Evolutionary conservation across 2,329 filamentous ascomycete genomes (phyloP), one percentile per base, ranked within the genome.

Genomic region (Dothiorella sarmentorum): DNA sequence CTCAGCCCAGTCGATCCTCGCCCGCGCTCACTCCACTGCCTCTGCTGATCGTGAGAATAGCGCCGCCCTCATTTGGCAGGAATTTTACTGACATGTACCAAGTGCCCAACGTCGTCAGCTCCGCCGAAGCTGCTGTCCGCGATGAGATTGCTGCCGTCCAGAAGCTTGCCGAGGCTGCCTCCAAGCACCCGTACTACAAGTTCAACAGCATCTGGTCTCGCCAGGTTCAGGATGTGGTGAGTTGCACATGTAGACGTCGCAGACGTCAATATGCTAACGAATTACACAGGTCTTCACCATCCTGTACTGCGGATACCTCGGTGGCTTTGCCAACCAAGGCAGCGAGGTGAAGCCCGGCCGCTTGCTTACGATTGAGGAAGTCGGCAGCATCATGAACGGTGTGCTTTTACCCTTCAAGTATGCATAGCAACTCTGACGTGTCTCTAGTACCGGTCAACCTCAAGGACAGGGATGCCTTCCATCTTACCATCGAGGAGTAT

Each of bases 401-500:
- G 74, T 53, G 78, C 69, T 40, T 7, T 11, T n/a, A 13, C 33
- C 2, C 35, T 56, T 18, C 31, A 22, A 20, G 24, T 29, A 15
- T 42, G 22, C 33, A 27, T 4, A 37, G 22, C 52, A 22, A 61
- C 18, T 45, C 55, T 58, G 26, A 58, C 35, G 4, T 22, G 10
- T 29, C 2, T 31, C n/a, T 31, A 92, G 92, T 96, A 10, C 92
- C 91, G 11, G 88, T 94, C 63, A 97, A 97, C 71, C 82, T 96
- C 68, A 96, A 96, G 74, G 88, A 93, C 68, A 80, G 83, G 62
- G 93, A 97, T 71, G 84, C 86, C 52, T 99, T 99, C 81, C 94
- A 99, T 73, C 81, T 99, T 67, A 95, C 91, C 42, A 93, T 97
- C 67, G 94, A 99, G 75, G 94, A 99, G 76, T 99, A 99, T 74